Evolutionary conservation across 148 eudicot species (phyloP), one percentile per base, ranked within the genome.

Genomic region (Dianthus caryophyllus): DNA sequence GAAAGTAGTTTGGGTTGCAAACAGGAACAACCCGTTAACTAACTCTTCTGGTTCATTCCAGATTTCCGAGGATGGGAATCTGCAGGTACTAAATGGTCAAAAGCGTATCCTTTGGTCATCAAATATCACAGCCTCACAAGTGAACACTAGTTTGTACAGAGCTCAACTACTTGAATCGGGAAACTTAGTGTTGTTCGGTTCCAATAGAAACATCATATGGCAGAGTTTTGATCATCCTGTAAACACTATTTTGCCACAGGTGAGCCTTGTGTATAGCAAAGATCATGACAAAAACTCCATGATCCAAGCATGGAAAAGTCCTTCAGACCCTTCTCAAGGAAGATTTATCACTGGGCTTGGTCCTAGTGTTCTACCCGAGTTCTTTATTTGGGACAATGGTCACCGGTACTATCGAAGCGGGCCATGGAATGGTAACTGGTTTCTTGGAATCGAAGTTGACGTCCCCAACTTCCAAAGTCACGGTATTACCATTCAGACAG

Each of bases 1-100:
- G 64, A 63, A 74, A 9, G 70, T 76, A 20, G 76, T 76, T 2
- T 84, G 87, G 87, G 77, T 78, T 1, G 87, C 84, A 1, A 84
- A 84, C 64, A 69, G 81, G 25, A 70, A 84, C 58, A 69, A 30
- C 30, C 84, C 84, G 0, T 20, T 84, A 4, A 41, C 47, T 6
- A 71, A 72, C 65, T 36, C 73, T 4, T 65, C 72, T 8, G 83
- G 84, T n/a, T 61, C 75, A 29, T 72, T 81, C 11, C 63, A 71
- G 5, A 27, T 80, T 0, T 78, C 78, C 2, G 36, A 62, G 10
- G 26, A 77, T 17, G 87, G 87, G 11, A 65, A 78, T 55, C 82
- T 83, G 6, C 66, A 54, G 16, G 9, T 81, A 8, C 59, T 49
- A 6, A 70, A 69, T 17, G 41, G 59, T 5, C 65, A 49, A 12